Evolutionary conservation across 495 filamentous ascomycete genomes (phyloP).

Genomic region (Trichoderma gamsii): DNA sequence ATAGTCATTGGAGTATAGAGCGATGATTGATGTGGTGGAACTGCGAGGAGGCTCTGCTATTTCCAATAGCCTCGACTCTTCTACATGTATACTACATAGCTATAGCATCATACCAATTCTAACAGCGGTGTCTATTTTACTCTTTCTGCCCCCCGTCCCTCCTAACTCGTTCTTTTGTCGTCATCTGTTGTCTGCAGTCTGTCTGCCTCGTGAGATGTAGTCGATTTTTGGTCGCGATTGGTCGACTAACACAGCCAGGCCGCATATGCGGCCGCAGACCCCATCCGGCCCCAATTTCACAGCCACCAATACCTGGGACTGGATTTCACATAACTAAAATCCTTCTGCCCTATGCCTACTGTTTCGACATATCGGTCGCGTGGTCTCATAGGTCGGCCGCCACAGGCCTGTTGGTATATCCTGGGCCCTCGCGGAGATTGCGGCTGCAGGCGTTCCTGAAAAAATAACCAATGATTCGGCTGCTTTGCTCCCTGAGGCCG

Average conservation of each 20-base stretch:
- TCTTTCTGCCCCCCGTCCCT: background rate
- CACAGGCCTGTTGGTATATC: too few species aligned
- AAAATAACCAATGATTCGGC: too few species aligned
- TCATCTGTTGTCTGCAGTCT: background rate
- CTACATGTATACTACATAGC: background rate
- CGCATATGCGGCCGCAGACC: conserved; percentile 13
- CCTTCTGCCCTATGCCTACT: background rate
- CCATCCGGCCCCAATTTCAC: background rate
- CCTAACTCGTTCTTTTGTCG: background rate
- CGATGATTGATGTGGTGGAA: background rate
- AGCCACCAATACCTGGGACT: background rate
- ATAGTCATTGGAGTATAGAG: background rate
- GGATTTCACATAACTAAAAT: background rate
- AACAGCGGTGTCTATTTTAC: background rate
- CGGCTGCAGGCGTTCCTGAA: too few species aligned
- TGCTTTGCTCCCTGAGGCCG: too few species aligned
- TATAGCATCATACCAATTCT: conserved; percentile 6
- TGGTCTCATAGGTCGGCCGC: background rate
- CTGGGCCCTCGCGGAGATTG: too few species aligned
- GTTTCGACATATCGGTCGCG: background rate
- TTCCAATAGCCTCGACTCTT: background rate
- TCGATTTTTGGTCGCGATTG: background rate
- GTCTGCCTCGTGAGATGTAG: conserved; percentile 8
- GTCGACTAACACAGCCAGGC: conserved; percentile 4
- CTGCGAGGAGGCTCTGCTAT: background rate